These are phyloP conservation scores for Naganishia randhawae DNA, from an alignment of 768 basidiomycete genomes.

Conservation along the genomic window DNA sequence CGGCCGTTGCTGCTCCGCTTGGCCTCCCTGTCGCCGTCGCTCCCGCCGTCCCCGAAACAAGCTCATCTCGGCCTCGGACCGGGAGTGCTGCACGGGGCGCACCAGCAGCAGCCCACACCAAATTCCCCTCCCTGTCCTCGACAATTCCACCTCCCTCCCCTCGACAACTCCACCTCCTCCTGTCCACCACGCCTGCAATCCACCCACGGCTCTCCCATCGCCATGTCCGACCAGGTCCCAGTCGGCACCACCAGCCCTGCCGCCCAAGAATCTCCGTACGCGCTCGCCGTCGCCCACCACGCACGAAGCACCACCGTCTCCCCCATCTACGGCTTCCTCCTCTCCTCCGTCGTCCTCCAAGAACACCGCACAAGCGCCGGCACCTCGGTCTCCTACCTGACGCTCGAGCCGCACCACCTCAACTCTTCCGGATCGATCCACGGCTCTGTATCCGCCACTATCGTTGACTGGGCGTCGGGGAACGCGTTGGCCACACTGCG, in stretches of 20 bases:
- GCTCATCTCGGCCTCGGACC: no score
- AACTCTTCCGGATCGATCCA: constrained; percentile 29
- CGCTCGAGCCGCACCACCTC: constrained; percentile 19
- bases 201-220: no score
- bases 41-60: no score
- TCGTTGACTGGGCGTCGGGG: constrained; percentile 30
- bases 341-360: constrained; percentile 9
- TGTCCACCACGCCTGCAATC: no score
- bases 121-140: no score
- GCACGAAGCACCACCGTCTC: constrained; percentile 39
- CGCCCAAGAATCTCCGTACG: not conserved
- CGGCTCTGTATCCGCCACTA: constrained; percentile 25
- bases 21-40: no score
- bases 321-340: constrained; percentile 35
- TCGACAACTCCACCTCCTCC: no score
- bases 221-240: not conserved
- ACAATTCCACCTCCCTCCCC: no score
- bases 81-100: no score
- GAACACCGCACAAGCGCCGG: constrained; percentile 5
- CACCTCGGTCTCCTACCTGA: constrained; percentile 14
- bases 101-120: no score
- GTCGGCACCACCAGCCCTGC: not conserved
- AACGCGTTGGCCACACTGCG: constrained; percentile 28
- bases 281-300: constrained; percentile 35
- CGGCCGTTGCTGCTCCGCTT: no score